Evolutionary conservation across 805 yeast genomes (phyloP).

Genomic region (Schwanniomyces sp.): DNA sequence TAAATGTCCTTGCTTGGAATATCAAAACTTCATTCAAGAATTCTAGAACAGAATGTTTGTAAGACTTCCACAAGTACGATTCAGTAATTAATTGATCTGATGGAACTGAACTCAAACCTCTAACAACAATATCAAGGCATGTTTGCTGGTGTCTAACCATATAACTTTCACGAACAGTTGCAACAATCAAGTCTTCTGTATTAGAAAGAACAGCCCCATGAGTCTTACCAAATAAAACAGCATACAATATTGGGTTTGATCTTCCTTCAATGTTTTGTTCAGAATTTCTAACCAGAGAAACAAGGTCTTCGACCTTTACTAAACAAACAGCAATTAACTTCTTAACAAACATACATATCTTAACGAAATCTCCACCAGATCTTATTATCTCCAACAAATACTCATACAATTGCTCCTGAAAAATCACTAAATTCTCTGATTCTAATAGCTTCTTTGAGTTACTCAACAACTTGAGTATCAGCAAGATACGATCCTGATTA

Average conservation of each 20-base stretch:
- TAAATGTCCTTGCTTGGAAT: slow-evolving; percentile 16
- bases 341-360: slow-evolving; percentile 10
- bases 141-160: slow-evolving; percentile 8
- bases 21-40: slow-evolving; percentile 14
- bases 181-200: slow-evolving; percentile 12
- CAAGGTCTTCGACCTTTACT: slow-evolving; percentile 2
- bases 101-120: slow-evolving; percentile 6
- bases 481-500: slow-evolving; percentile 3
- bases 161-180: slow-evolving; percentile 11
- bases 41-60: slow-evolving; percentile 7
- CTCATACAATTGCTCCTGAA: slow-evolving; percentile 6
- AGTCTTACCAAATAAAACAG: slow-evolving; percentile 8
- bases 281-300: neutral
- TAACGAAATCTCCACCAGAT: neutral
- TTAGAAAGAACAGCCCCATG: slow-evolving; percentile 2
- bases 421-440: slow-evolving; percentile 3
- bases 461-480: slow-evolving; percentile 9
- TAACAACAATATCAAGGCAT: slow-evolving; percentile 11
- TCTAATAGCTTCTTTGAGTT: slow-evolving; percentile 8
- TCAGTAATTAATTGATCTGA: slow-evolving; percentile 1
- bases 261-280: slow-evolving; percentile 1
- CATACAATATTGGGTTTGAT: slow-evolving; percentile 4
- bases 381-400: slow-evolving; percentile 5
- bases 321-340: slow-evolving; percentile 14
- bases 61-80: slow-evolving; percentile 1